Conservation (phyloP, 2,329 filamentous ascomycete species). For the Ophiostoma ips region DNA sequence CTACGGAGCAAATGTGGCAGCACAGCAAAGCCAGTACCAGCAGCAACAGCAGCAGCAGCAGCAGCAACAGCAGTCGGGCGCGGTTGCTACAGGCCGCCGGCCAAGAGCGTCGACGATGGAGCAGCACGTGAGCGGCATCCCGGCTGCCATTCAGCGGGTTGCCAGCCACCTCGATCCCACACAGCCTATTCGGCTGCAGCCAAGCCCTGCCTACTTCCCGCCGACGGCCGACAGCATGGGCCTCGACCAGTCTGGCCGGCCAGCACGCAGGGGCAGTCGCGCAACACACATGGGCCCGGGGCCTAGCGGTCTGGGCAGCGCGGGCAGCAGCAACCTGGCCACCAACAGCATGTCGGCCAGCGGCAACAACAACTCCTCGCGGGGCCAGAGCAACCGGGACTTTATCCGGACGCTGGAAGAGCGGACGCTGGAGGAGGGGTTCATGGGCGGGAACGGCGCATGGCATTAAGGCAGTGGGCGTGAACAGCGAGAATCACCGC, state of each 20-base stretch:
- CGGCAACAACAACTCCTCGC: neutral
- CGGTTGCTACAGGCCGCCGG: slow-evolving; percentile 60
- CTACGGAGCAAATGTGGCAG: slow-evolving; percentile 30
- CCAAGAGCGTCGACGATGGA: slow-evolving; percentile 95
- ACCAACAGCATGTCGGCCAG: slow-evolving; percentile 1
- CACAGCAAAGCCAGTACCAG: slow-evolving; percentile 29
- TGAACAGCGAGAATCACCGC: no score
- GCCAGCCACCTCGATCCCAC: slow-evolving; percentile 92
- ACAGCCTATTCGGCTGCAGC: slow-evolving; percentile 84
- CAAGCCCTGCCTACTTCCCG: slow-evolving; percentile 93
- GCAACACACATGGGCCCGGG: slow-evolving; percentile 44
- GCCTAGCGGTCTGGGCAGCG: neutral
- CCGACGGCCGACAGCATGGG: slow-evolving; percentile 72
- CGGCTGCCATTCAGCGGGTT: slow-evolving; percentile 81
- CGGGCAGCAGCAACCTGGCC: neutral
- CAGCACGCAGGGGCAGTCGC: slow-evolving; percentile 64
- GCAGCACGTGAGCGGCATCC: slow-evolving; percentile 83
- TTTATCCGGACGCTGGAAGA: slow-evolving; percentile 94
- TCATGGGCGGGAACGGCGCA: slow-evolving; percentile 51
- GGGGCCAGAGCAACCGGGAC: slow-evolving; percentile 46
- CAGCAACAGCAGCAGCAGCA: slow-evolving; percentile 48
- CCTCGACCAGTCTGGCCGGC: slow-evolving; percentile 41
- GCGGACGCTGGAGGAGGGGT: slow-evolving; percentile 84
- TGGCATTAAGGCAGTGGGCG: slow-evolving; percentile 41
- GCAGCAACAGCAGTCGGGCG: slow-evolving; percentile 46